Percentiles rank a stretch among this genome's conserved stretches.
Evolutionary conservation across 495 filamentous ascomycete genomes (phyloP).

Genomic region (Penicillium coffeae): DNA sequence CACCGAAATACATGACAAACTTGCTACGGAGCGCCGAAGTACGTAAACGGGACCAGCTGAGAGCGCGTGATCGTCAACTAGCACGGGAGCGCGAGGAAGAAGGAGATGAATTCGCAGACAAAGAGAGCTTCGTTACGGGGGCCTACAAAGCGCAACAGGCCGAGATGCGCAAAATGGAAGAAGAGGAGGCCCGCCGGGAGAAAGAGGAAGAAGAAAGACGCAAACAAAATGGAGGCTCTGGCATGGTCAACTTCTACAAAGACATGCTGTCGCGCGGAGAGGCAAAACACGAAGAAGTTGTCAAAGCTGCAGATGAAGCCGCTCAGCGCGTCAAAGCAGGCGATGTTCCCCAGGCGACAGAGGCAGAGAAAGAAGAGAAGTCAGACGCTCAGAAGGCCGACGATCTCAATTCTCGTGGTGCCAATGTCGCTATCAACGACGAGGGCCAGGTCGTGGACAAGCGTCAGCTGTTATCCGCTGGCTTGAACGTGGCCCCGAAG

Average conservation of each 20-base stretch:
- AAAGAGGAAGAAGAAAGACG: slow-evolving; percentile 60
- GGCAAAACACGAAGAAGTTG: slow-evolving; percentile 61
- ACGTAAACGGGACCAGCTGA: slow-evolving; percentile 81
- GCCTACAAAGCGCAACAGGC: slow-evolving; percentile 93
- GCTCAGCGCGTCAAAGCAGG: slow-evolving; percentile 50
- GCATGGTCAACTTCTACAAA: slow-evolving; percentile 86
- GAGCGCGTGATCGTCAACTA: slow-evolving; percentile 83
- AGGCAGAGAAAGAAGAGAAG: slow-evolving; percentile 51
- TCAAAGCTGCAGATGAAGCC: slow-evolving; percentile 67
- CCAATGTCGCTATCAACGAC: slow-evolving; percentile 75
- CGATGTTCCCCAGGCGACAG: slow-evolving; percentile 21
- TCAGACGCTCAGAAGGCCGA: slow-evolving; percentile 66
- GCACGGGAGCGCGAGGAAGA: slow-evolving; percentile 86
- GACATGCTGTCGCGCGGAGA: slow-evolving; percentile 76
- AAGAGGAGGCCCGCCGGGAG: slow-evolving; percentile 71
- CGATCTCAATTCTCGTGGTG: slow-evolving; percentile 68
- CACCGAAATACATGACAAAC: slow-evolving; percentile 78
- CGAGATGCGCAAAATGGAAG: slow-evolving; percentile 72
- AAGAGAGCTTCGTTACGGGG: slow-evolving; percentile 95
- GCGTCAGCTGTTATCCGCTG: slow-evolving; percentile 80
- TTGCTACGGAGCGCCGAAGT: slow-evolving; percentile 77
- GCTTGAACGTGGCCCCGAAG: slow-evolving; percentile 74
- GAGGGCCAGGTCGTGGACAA: slow-evolving; percentile 95
- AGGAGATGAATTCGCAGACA: slow-evolving; percentile 90
- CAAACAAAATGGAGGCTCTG: slow-evolving; percentile 58